phyloP scores from a whole-genome alignment of 2,329 filamentous ascomycete genomes.

The Sporothrix euskadiensis region DNA sequence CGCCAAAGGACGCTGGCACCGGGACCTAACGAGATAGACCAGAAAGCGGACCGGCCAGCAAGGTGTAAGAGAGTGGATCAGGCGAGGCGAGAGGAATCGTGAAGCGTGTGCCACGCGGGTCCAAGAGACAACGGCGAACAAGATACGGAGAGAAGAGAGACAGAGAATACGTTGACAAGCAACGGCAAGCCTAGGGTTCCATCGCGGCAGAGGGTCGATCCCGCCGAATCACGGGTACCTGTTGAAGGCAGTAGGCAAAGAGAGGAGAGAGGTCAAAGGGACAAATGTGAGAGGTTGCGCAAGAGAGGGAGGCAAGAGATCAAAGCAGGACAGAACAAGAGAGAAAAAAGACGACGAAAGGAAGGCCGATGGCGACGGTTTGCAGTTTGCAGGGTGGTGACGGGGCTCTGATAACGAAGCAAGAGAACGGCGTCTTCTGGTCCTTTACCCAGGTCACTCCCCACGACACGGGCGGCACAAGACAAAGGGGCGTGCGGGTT shows the following conservation, averaged over 20 bases:
- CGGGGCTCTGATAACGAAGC: conserved; percentile 20
- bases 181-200: conserved; percentile 14
- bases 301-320: neutral
- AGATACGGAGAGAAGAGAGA: neutral
- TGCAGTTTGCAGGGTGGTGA: conserved; percentile 3
- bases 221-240: conserved; percentile 18
- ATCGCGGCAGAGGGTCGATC: conserved; percentile 20
- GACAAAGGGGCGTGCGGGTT: conserved; percentile 19
- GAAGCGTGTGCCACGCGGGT: conserved; percentile 7
- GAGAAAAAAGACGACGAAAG: conserved; percentile 4
- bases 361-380: conserved; percentile 17
- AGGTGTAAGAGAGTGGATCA: conserved; percentile 24
- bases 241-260: neutral
- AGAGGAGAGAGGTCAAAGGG: neutral
- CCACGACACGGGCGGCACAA: conserved; percentile 23
- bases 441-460: conserved; percentile 3
- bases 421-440: conserved; percentile 19
- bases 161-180: neutral
- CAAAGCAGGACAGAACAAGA: neutral
- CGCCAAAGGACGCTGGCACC: neutral
- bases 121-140: neutral
- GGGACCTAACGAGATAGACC: conserved; percentile 1
- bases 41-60: conserved; percentile 22
- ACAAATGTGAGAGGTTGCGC: conserved; percentile 1
- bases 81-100: neutral